These are phyloP conservation scores for Kockiozyma suomiensis DNA, from an alignment of 805 yeast genomes.

Conservation along the genomic window DNA sequence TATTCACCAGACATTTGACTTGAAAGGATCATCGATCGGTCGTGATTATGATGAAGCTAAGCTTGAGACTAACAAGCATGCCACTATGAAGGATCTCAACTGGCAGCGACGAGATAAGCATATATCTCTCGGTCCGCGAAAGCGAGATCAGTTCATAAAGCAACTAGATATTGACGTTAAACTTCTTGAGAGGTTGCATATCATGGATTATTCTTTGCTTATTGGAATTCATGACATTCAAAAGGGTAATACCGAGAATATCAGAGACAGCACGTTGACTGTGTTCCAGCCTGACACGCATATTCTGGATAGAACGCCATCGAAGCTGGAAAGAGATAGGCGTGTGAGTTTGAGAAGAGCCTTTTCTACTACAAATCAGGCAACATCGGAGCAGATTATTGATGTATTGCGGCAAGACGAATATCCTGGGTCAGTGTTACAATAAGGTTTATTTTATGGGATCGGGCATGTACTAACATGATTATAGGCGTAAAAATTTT, in stretches of 20 bases:
- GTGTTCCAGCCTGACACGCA: constrained; percentile 42
- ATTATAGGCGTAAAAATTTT: constrained; percentile 44
- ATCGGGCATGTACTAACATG: constrained; percentile 3
- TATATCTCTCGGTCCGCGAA: constrained; percentile 76
- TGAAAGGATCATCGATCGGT: constrained; percentile 93
- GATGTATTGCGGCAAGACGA: constrained; percentile 33
- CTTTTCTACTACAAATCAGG: constrained; percentile 21
- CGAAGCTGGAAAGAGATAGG: constrained; percentile 23
- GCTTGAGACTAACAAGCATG: constrained; percentile 37
- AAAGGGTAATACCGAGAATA: constrained; percentile 53
- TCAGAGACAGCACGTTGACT: constrained; percentile 43
- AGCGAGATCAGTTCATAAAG: constrained; percentile 57
- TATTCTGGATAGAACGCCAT: constrained; percentile 27
- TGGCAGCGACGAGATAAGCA: constrained; percentile 71
- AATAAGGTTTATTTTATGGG: constrained; percentile 23
- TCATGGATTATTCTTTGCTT: constrained; percentile 93
- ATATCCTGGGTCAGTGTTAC: constrained; percentile 33
- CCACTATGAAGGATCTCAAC: constrained; percentile 78
- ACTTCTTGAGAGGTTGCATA: constrained; percentile 71
- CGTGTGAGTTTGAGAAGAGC: constrained; percentile 25
- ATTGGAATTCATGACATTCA: constrained; percentile 83
- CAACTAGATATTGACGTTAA: constrained; percentile 78
- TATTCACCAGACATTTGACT: constrained; percentile 81
- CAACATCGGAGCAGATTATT: constrained; percentile 18
- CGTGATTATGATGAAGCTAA: constrained; percentile 37